These are phyloP conservation scores for Trichomonas vaginalis DNA, from an alignment of 208 protist species.

Conservation along the genomic window DNA sequence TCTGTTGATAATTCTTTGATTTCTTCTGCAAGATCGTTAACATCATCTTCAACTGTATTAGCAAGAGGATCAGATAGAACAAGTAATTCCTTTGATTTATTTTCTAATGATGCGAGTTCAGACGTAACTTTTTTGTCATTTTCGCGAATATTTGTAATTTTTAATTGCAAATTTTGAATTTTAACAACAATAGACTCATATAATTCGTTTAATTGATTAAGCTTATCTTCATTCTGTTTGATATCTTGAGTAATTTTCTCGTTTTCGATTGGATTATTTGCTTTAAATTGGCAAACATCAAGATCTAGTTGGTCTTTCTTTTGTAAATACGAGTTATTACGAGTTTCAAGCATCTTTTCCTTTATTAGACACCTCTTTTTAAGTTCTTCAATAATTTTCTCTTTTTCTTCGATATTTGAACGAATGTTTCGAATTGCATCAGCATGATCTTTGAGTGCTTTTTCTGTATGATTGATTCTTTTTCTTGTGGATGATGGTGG, in stretches of 20 bases:
- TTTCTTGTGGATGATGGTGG: not conserved
- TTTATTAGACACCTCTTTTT: not conserved
- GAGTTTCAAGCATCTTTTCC: not conserved
- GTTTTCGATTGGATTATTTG: not conserved
- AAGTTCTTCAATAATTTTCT: not conserved
- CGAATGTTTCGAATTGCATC: not conserved
- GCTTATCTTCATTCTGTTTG: not conserved
- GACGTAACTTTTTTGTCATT: not conserved
- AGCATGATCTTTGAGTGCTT: not conserved
- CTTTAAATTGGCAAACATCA: not conserved
- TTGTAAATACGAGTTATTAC: not conserved
- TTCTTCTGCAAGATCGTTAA: not conserved
- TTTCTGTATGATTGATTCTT: not conserved
- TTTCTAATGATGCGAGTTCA: not conserved
- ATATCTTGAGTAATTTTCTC: not conserved
- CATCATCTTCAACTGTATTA: not conserved
- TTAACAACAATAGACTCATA: not conserved
- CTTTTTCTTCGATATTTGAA: not conserved
- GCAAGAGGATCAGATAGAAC: not conserved
- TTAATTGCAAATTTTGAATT: not conserved
- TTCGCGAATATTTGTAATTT: not conserved
- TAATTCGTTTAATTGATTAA: not conserved
- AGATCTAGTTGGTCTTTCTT: not conserved
- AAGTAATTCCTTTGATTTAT: not conserved
- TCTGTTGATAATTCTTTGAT: not conserved